Conservation (phyloP, 768 basidiomycete species). For the Candolleomyces efflorescens region DNA sequence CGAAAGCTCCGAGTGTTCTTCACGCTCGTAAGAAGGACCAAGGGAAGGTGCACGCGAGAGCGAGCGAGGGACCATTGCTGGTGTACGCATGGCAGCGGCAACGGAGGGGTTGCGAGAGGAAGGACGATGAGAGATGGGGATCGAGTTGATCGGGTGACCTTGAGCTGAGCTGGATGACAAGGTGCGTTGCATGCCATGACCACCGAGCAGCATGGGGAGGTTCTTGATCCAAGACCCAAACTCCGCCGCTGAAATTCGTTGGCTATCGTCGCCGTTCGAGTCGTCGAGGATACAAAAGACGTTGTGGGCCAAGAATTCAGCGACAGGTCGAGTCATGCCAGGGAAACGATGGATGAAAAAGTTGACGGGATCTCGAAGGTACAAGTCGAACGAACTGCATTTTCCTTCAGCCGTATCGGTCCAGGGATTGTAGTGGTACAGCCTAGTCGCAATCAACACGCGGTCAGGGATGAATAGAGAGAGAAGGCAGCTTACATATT, state of each 20-base stretch:
- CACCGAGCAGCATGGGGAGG: constrained; percentile 68
- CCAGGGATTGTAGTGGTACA: constrained; percentile 99
- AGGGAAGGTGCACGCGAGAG: constrained; percentile 64
- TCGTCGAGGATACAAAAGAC: constrained; percentile 81
- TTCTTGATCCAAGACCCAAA: constrained; percentile 85
- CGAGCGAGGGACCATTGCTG: constrained; percentile 48
- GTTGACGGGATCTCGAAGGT: constrained; percentile 68
- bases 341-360: constrained; percentile 91
- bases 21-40: constrained; percentile 43
- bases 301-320: constrained; percentile 77
- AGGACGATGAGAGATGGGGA: constrained; percentile 68
- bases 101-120: constrained; percentile 60
- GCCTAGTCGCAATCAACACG: constrained; percentile 40
- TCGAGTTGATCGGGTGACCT: constrained; percentile 61
- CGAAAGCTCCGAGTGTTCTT: constrained; percentile 42
- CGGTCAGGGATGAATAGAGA: constrained; percentile 1
- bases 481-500: constrained; percentile 73
- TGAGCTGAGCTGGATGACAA: constrained; percentile 57
- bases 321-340: constrained; percentile 84
- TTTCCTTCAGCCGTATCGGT: constrained; percentile 84
- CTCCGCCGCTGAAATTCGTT: constrained; percentile 72
- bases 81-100: constrained; percentile 43
- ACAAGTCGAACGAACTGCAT: constrained; percentile 79
- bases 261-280: constrained; percentile 51
- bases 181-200: constrained; percentile 52